Evolutionary conservation across 2,329 filamentous ascomycete species (phyloP), one percentile per base, ranked within the genome.

Genomic region (Stagonosporopsis vannaccii): DNA sequence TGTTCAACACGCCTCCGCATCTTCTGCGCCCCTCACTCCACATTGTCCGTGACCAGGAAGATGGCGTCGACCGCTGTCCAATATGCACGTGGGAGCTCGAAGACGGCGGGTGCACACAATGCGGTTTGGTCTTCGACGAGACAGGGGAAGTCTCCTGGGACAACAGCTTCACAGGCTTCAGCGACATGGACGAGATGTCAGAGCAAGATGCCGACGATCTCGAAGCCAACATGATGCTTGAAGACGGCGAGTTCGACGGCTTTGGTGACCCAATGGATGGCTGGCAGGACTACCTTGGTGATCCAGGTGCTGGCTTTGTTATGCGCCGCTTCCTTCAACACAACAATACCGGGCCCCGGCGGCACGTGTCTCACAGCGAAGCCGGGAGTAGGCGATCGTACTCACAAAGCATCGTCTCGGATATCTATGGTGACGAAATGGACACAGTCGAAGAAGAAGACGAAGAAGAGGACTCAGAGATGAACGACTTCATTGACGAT

Each of bases 51-150:
- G 86, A 89, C 62, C 75, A 81, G 30, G 81, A 82, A 67, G 87
- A 90, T 68, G 82, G 83, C 30, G 82, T 89, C 17, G 76, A 84
- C 51, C 81, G 87, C 61, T 90, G 88, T 69, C 87, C 87, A 1
- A 60, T 76, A 2, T 90, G 88, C 72, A 75, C 80, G 8, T 85
- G 84, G 81, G 88, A 90, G 71, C 77, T 90, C 42, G 85, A 87
- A 67, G 85, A 87, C 39, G 84, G 84, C 52, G 62, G 72, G 65
- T 90, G 87, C 64, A 60, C 69, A 20, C 76, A 79, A 19, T 90
- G 87, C 58, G 77, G 77, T 7, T 60, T 79, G 54, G 81, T 83
- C 45, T 84, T 82, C 48, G 78, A 80, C 46, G 77, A 80, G 20
- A 80, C 82, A 42, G 76, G 75, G 17, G 76, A 71, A 49, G 74